Conservation (phyloP, 768 basidiomycete genomes). For the Tulasnella sp. region DNA sequence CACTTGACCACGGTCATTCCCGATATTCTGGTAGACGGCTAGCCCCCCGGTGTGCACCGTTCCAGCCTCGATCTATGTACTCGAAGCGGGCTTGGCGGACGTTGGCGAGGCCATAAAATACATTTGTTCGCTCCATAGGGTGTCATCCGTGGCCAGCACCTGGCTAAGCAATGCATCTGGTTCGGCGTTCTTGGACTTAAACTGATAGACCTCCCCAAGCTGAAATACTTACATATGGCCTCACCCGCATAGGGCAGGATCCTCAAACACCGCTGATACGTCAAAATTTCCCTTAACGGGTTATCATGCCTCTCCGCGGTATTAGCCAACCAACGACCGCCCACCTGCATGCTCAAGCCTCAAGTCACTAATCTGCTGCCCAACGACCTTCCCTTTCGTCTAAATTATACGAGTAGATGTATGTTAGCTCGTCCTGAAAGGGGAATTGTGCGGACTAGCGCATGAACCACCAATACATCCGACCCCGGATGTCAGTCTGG, state of each 20-base stretch:
- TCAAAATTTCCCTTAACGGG: not conserved
- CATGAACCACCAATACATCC: not conserved
- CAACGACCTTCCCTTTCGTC: not conserved
- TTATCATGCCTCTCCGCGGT: not conserved
- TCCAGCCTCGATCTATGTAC: no score
- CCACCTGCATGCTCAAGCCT: not conserved
- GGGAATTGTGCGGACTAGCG: not conserved
- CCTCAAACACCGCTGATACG: not conserved
- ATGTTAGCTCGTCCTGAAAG: not conserved
- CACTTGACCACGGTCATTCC: no score
- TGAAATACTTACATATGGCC: not conserved
- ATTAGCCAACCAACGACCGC: not conserved
- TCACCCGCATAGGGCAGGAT: not conserved
- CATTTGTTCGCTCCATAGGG: no score
- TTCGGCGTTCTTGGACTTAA: no score
- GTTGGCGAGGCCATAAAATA: no score
- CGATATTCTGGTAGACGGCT: no score
- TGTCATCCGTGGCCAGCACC: no score
- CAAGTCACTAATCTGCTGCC: not conserved
- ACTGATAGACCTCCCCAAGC: no score
- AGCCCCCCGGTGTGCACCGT: no score
- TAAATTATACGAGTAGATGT: not conserved
- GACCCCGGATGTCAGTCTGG: not conserved
- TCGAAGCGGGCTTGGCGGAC: no score
- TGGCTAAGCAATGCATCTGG: no score